These are phyloP conservation scores for Escallonia herrerae DNA, from an alignment of 129 eudicot genomes.

Conservation along the genomic window DNA sequence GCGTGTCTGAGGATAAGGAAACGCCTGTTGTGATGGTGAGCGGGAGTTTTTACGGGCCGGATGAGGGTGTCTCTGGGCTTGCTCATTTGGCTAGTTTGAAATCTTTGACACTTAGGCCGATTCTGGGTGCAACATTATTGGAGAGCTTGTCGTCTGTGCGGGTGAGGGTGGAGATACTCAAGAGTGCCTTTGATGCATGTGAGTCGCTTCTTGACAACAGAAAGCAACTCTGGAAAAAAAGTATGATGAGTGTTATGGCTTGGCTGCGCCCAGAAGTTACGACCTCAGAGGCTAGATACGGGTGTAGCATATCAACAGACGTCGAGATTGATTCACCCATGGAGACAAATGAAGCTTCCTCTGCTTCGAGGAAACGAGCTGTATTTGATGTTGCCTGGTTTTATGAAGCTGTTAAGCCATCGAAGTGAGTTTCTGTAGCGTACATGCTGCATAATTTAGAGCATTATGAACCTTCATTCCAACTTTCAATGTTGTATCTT, in stretches of 20 bases:
- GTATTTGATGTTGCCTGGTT: conserved; percentile 72
- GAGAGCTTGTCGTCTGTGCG: conserved; percentile 39
- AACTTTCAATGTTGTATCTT: not conserved
- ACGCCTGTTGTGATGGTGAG: conserved; percentile 40
- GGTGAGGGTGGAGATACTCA: conserved; percentile 69
- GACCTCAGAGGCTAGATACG: conserved; percentile 83
- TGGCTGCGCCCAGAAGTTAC: conserved; percentile 94
- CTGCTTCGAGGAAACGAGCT: conserved; percentile 29
- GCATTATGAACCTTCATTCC: too few species aligned
- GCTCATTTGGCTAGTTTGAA: conserved; percentile 66
- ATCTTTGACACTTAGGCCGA: conserved; percentile 67
- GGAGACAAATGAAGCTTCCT: conserved; percentile 28
- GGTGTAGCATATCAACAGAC: conserved; percentile 27
- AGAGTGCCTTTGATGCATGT: conserved; percentile 55
- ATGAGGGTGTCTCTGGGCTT: conserved; percentile 82
- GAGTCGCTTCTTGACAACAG: conserved; percentile 60
- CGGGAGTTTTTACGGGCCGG: conserved; percentile 77
- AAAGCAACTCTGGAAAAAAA: conserved; percentile 73
- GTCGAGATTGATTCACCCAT: conserved; percentile 25
- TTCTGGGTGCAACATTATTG: conserved; percentile 25
- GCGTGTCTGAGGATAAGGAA: conserved; percentile 30
- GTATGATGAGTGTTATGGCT: conserved; percentile 85
- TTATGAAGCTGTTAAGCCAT: conserved; percentile 94
- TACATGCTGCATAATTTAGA: not conserved
- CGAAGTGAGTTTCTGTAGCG: conserved; percentile 61